Evolutionary conservation across 192 early-diverging fungal genomes (phyloP).

Genomic region (Thamnidium elegans): DNA sequence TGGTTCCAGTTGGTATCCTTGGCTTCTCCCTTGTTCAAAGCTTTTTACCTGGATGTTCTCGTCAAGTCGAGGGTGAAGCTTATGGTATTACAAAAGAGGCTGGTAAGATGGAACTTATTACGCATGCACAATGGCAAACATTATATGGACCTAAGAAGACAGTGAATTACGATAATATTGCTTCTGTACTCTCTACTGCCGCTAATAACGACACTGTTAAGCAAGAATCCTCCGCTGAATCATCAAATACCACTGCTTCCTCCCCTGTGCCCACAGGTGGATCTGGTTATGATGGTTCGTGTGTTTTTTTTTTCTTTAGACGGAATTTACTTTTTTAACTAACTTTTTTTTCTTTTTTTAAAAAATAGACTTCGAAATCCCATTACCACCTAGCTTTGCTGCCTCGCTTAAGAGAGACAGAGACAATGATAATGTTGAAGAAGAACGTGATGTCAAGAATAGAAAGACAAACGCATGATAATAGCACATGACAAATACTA

Average conservation of each 20-base stretch:
- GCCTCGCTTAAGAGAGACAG: background rate
- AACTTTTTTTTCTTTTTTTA: background rate
- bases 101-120: conserved; percentile 39
- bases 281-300: conserved; percentile 18
- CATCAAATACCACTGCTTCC: background rate
- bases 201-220: background rate
- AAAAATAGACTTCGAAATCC: conserved; percentile 19
- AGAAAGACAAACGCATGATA: no score
- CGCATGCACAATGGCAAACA: conserved; percentile 36
- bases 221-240: background rate
- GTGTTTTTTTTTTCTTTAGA: background rate
- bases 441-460: no score
- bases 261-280: conserved; percentile 15
- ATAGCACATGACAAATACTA: no score
- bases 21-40: conserved; percentile 34
- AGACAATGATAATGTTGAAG: background rate
- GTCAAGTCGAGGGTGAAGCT: conserved; percentile 25
- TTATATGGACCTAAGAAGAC: conserved; percentile 5
- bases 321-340: background rate
- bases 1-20: conserved; percentile 35
- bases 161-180: background rate
- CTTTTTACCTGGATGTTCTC: conserved; percentile 32
- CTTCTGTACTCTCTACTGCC: background rate
- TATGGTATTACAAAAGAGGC: conserved; percentile 40
- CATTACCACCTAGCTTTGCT: conserved; percentile 19